Base-by-base conservation (phyloP, 1,139 yeast species). In the Chernovozyma sophiae-reginae region DNA sequence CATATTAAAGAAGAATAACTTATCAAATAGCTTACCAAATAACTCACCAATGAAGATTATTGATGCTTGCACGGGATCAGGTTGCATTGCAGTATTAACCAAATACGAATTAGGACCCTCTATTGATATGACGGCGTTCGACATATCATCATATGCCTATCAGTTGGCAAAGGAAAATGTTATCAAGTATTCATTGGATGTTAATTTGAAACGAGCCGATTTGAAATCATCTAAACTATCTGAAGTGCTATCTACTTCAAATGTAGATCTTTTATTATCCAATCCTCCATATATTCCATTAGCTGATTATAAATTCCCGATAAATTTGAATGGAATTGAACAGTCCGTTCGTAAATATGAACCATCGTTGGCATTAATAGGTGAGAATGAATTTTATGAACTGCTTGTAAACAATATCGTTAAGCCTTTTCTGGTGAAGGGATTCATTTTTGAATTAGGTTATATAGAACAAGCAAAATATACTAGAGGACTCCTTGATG, bases 41-140 rank as follows among this genome's bases (percentile, higher is more conserved):
- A 10, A 10, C 23, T 10, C 6, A 20, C 27, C 41, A 11, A 35
- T 65, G 11, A 49, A 43, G 2, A 55, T 83, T 1, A 48, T 84
- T 5, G 98, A 92, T 59, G 71, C 86, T 18, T 90, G 97, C 49
- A 79, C 96, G 0, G 98, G 98, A 0, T 68, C 94, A 0, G 98
- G 97, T 0, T 92, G 98, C 53, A 76, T 92, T 26, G 81, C 92
- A 0, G 59, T 90, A 32, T 49, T 72, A 10, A 43, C 81, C 16
- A 57, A 65, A 14, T 43, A 60, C n/a, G 51, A 60, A 23, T 47
- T 81, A 17, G 31, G 35, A 2, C 40, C 49, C 4, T 24, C 34
- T 12, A 32, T 46, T 1, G 41, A 52, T 12, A 41, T 52, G 0
- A 30, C 36, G 0, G 46, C 52, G 2, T 57, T 82, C 5, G 97